These are phyloP conservation scores for Pseudogymnoascus destructans DNA, from an alignment of 2,329 filamentous ascomycete genomes.

Conservation along the genomic window DNA sequence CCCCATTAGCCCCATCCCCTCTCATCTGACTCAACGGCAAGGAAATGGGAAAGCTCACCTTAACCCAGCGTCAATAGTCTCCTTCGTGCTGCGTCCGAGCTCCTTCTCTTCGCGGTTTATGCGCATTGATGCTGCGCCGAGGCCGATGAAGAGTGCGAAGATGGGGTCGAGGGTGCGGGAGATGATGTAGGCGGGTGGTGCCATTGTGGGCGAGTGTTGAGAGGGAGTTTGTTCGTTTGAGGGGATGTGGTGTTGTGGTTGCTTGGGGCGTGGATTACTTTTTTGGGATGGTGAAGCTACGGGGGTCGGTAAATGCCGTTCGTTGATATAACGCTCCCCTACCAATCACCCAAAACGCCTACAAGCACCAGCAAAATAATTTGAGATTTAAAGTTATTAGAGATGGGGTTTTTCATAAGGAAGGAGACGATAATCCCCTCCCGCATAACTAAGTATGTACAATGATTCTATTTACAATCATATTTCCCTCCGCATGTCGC, in stretches of 20 bases:
- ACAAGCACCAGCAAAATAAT: neutral
- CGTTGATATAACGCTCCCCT: neutral
- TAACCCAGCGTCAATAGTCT: slow-evolving; percentile 24
- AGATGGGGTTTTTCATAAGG: neutral
- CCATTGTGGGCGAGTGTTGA: slow-evolving; percentile 18
- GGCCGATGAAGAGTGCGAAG: slow-evolving; percentile 40
- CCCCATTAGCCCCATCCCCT: neutral
- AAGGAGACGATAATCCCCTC: neutral
- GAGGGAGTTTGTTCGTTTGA: neutral
- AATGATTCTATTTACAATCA: slow-evolving; percentile 7
- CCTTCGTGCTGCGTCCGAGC: slow-evolving; percentile 19
- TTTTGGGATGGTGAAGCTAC: neutral
- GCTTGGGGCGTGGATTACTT: neutral
- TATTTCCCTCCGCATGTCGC: neutral
- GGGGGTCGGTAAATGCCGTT: slow-evolving; percentile 2
- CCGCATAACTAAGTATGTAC: slow-evolving; percentile 8
- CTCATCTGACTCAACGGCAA: neutral
- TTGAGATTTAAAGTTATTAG: neutral
- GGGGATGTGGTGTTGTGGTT: slow-evolving; percentile 6
- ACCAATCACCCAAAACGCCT: neutral
- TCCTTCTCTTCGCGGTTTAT: slow-evolving; percentile 41
- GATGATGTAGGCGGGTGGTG: slow-evolving; percentile 23
- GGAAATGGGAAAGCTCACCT: slow-evolving; percentile 21
- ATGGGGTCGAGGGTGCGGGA: slow-evolving; percentile 38
- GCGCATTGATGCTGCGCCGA: slow-evolving; percentile 37